Conservation (phyloP, 305 asterid genomes). For the Fraxinus xanthoxyloides region DNA sequence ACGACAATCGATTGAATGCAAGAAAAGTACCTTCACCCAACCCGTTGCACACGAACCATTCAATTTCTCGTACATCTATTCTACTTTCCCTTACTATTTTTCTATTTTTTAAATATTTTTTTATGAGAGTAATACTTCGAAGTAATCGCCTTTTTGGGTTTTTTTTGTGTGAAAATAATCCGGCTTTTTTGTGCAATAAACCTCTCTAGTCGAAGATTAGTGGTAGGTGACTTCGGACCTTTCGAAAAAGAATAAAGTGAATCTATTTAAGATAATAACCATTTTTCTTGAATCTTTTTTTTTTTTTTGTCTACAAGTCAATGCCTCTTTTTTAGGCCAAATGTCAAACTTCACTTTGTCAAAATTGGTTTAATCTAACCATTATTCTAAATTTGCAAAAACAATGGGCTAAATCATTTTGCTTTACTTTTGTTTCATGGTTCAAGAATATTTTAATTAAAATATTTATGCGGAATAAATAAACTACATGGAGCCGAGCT, state of each 20-base stretch:
- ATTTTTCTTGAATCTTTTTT: not conserved
- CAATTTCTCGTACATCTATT: not conserved
- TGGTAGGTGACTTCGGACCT: not conserved
- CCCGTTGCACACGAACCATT: not conserved
- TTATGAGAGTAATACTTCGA: not conserved
- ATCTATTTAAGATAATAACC: not conserved
- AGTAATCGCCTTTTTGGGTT: not conserved
- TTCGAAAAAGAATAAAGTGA: too few relatives aligned
- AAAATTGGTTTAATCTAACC: not conserved
- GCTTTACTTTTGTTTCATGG: not conserved
- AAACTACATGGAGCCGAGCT: not conserved
- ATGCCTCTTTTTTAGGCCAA: not conserved
- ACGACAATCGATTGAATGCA: not conserved
- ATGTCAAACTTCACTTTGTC: not conserved
- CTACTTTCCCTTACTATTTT: not conserved
- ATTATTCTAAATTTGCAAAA: not conserved
- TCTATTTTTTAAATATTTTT: not conserved
- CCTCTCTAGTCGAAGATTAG: not conserved
- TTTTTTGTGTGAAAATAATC: not conserved
- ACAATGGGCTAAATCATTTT: not conserved
- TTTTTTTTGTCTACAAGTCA: not conserved
- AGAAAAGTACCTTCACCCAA: not conserved
- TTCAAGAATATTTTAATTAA: not conserved
- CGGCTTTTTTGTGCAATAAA: not conserved
- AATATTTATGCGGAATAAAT: not conserved